These are phyloP conservation scores for Quercus wislizeni DNA, from an alignment of 306 rosid genomes.

Conservation along the genomic window DNA sequence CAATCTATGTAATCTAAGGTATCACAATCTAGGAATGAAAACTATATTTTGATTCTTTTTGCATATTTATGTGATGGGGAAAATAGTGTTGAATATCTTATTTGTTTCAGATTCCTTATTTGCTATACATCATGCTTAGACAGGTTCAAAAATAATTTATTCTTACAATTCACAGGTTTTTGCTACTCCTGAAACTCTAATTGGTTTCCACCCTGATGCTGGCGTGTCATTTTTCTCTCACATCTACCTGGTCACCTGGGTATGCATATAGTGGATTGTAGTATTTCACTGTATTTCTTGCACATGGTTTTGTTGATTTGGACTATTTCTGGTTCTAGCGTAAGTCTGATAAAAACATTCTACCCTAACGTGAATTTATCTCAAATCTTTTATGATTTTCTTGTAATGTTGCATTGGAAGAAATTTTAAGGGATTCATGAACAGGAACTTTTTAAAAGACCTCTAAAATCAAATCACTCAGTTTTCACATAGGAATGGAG, in stretches of 20 bases:
- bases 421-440: background rate
- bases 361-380: background rate
- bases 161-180: slow-evolving; percentile 57
- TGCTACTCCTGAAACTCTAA: slow-evolving; percentile 88
- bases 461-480: background rate
- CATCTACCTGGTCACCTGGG: slow-evolving; percentile 88
- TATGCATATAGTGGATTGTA: slow-evolving; percentile 26
- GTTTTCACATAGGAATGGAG: background rate
- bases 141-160: slow-evolving; percentile 15
- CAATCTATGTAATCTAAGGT: too few species aligned
- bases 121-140: background rate
- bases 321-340: slow-evolving; percentile 9
- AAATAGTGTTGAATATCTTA: background rate
- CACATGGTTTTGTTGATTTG: background rate
- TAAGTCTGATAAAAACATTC: background rate
- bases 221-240: slow-evolving; percentile 92
- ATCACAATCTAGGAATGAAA: background rate
- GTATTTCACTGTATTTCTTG: slow-evolving; percentile 13
- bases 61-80: background rate
- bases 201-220: slow-evolving; percentile 97
- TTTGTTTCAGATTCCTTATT: background rate
- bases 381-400: background rate
- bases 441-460: background rate
- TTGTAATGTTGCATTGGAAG: background rate
- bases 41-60: slow-evolving; percentile 16